Conservation (phyloP, 1,284 basidiomycete species). For the Ustilago sp. region DNA sequence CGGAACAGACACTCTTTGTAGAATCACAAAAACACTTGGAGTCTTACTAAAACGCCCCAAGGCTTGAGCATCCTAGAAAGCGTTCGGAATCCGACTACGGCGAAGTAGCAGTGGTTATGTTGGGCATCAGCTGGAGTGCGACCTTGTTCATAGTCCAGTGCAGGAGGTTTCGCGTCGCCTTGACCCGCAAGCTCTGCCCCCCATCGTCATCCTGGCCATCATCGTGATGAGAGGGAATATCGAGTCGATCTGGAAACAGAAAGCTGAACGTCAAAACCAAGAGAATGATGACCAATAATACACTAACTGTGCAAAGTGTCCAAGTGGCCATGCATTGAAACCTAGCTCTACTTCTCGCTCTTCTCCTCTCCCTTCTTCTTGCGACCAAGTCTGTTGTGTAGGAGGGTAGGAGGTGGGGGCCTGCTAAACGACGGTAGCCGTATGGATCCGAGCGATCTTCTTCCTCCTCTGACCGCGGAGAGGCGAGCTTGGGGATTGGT, state of each 20-base stretch:
- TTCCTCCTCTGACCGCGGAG: background rate
- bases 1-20: too few relatives aligned
- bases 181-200: background rate
- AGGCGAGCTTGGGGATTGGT: conserved; percentile 8
- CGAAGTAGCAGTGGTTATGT: too few relatives aligned
- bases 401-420: conserved; percentile 38
- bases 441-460: conserved; percentile 43
- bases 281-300: conserved; percentile 36
- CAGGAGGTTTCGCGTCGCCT: background rate
- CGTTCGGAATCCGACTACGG: too few relatives aligned
- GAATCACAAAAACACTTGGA: too few relatives aligned
- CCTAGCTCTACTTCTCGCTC: conserved; percentile 32
- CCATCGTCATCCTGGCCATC: conserved; percentile 5
- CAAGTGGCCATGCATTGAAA: conserved; percentile 55
- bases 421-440: conserved; percentile 50
- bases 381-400: conserved; percentile 43
- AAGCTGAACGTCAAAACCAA: conserved; percentile 27
- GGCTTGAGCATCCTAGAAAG: too few relatives aligned
- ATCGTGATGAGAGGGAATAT: conserved; percentile 30
- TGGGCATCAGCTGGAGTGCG: too few relatives aligned
- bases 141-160: background rate
- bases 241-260: conserved; percentile 26
- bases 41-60: too few relatives aligned
- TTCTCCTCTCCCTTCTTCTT: conserved; percentile 30
- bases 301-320: conserved; percentile 48